A percentile compares a stretch with the other conserved stretches of the same genome.
These are phyloP conservation scores for Gymnopilus dilepis DNA, from an alignment of 768 basidiomycete species.

Conservation along the genomic window DNA sequence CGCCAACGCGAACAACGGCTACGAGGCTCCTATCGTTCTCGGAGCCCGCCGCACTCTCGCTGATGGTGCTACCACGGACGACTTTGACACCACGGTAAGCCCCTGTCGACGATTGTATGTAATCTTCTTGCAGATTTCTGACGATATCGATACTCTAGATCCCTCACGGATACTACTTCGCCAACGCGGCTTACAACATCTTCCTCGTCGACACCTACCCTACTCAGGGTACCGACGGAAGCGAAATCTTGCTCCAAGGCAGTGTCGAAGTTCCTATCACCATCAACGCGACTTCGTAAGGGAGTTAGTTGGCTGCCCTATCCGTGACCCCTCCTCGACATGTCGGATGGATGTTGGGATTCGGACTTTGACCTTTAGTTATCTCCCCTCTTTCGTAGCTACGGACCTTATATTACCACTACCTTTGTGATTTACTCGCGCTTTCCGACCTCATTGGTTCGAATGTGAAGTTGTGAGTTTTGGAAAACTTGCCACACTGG, in stretches of 20 bases:
- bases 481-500: too few relatives aligned
- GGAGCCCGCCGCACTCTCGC: constrained; percentile 1
- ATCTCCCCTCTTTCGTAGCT: too few relatives aligned
- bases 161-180: constrained; percentile 11
- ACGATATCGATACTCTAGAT: not conserved
- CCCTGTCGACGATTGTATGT: not conserved
- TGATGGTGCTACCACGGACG: not conserved
- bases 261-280: constrained; percentile 1
- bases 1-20: constrained; percentile 10
- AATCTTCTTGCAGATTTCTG: not conserved
- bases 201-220: constrained; percentile 11
- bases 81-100: constrained; percentile 6
- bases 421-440: too few relatives aligned
- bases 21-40: constrained; percentile 17
- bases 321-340: too few relatives aligned
- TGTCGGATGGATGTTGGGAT: too few relatives aligned
- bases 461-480: too few relatives aligned
- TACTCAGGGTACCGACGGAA: constrained; percentile 12
- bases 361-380: too few relatives aligned
- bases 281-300: not conserved
- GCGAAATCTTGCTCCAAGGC: not conserved
- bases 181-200: constrained; percentile 8
- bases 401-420: too few relatives aligned
- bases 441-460: too few relatives aligned
- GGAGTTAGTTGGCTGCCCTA: too few relatives aligned